These are phyloP conservation scores for Camellia oleifera DNA, from an alignment of 179 eudicot species.

Conservation along the genomic window DNA sequence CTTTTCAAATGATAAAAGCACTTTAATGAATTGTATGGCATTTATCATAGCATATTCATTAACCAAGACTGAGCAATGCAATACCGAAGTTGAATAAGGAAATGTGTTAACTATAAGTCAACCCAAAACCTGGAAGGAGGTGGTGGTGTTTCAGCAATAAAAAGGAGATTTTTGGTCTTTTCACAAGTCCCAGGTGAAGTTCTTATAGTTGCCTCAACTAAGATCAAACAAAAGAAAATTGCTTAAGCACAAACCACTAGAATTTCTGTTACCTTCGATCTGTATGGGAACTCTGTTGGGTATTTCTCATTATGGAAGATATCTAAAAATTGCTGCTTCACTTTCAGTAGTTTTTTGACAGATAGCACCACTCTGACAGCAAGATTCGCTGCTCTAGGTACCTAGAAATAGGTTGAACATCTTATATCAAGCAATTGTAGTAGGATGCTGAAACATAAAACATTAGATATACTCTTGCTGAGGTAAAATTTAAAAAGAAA, in stretches of 20 bases:
- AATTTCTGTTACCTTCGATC: constrained; percentile 64
- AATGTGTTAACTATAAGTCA: background rate
- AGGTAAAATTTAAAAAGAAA: background rate
- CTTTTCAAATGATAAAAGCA: constrained; percentile 7
- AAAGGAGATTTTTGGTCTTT: background rate
- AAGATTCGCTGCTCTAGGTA: constrained; percentile 68
- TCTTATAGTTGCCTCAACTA: background rate
- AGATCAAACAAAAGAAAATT: background rate
- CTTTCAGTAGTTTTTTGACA: constrained; percentile 63
- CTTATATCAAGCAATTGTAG: constrained; percentile 3
- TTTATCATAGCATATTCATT: background rate
- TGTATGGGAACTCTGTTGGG: constrained; percentile 75
- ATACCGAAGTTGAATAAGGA: background rate
- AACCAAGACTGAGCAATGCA: background rate
- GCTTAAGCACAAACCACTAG: background rate
- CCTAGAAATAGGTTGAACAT: constrained; percentile 28
- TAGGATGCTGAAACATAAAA: background rate
- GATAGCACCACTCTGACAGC: constrained; percentile 78
- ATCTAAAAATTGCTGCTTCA: constrained; percentile 73
- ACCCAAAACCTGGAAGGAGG: background rate
- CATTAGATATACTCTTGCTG: background rate
- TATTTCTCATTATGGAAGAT: constrained; percentile 60
- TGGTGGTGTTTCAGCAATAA: background rate
- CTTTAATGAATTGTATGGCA: background rate
- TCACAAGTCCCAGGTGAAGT: background rate